Evolutionary conservation across 2,329 filamentous ascomycete genomes (phyloP), one percentile per base, ranked within the genome.

Genomic region (Claviceps sp.): DNA sequence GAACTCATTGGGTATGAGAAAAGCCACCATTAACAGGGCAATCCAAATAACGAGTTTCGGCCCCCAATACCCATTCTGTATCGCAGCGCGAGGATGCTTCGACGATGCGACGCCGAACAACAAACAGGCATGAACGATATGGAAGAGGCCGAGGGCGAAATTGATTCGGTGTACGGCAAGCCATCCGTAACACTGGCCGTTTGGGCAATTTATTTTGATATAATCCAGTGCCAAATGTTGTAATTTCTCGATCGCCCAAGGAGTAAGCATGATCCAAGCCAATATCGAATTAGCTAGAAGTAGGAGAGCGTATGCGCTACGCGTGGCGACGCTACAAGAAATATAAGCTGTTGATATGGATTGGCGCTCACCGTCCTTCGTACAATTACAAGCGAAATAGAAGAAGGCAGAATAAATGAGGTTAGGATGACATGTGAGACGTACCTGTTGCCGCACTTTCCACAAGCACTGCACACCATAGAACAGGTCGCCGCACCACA

Each of bases 1-100:
- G 76, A 98, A 97, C 30, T 74, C 75, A 64, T 98, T 91, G 16
- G 93, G 93, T 53, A 98, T 96, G 62, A 98, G 81, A 74, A 97
- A 98, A 26, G 90, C 95, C 54, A 95, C 66, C 54, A 96, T 87
- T 55, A 97, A 82, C 59, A 97, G 80, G 14, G 76, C 81, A 48
- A 96, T 65, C 93, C 93, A 98, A 50, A 83, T 81, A 55, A 96
- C 80, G 54, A 98, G 78, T 72, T 98, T 98, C 46, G 93, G 93
- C 1, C 90, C 93, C 93, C 93, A 98, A 70, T 89, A 98, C n/a
- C 91, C 93, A 70, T 98, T 98, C 65, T 98, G 93, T 51, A 98
- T 78, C 17, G 82, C 79, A 2, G 93, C 90, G 57, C 93, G 85
- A 45, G 86, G 85, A 65, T 95, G 87, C 67, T 87, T 93, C 24